These are phyloP conservation scores for Hypomyces rosellus DNA, from an alignment of 2,329 filamentous ascomycete species.

Conservation along the genomic window DNA sequence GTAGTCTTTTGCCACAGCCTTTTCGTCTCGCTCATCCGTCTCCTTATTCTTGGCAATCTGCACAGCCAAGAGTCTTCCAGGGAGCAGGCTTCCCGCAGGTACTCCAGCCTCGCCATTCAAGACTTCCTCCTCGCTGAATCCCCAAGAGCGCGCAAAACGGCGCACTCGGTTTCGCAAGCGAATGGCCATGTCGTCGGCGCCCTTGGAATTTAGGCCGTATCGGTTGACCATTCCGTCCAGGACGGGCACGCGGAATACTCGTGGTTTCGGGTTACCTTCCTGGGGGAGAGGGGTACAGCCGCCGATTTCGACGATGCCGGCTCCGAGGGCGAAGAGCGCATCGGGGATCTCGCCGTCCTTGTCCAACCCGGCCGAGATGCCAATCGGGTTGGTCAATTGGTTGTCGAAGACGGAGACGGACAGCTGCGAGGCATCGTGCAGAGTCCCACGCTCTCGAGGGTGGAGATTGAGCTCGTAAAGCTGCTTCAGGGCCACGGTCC, in stretches of 20 bases:
- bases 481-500: slow-evolving; percentile 62
- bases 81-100: slow-evolving; percentile 71
- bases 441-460: slow-evolving; percentile 66
- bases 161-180: slow-evolving; percentile 71
- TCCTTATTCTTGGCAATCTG: slow-evolving; percentile 97
- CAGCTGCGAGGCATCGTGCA: slow-evolving; percentile 27
- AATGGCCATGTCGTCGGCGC: slow-evolving; percentile 79
- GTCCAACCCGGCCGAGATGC: slow-evolving; percentile 91
- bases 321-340: slow-evolving; percentile 75
- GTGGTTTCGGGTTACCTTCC: slow-evolving; percentile 76
- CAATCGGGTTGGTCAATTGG: slow-evolving; percentile 76
- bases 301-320: slow-evolving; percentile 85
- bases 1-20: slow-evolving; percentile 74
- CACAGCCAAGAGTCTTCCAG: slow-evolving; percentile 75
- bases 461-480: slow-evolving; percentile 71
- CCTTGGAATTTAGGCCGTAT: slow-evolving; percentile 89
- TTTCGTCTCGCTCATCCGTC: slow-evolving; percentile 77
- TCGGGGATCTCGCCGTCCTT: slow-evolving; percentile 89
- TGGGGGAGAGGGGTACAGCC: slow-evolving; percentile 86
- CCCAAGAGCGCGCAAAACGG: slow-evolving; percentile 65
- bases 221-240: slow-evolving; percentile 89
- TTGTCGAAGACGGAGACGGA: slow-evolving; percentile 63
- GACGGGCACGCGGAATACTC: slow-evolving; percentile 79
- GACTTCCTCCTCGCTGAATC: slow-evolving; percentile 65
- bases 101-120: slow-evolving; percentile 72